Percentiles rank a stretch among this genome's conserved stretches.
Evolutionary conservation across 169 alveolate species (phyloP).

Genomic region (Theileria annulata): DNA sequence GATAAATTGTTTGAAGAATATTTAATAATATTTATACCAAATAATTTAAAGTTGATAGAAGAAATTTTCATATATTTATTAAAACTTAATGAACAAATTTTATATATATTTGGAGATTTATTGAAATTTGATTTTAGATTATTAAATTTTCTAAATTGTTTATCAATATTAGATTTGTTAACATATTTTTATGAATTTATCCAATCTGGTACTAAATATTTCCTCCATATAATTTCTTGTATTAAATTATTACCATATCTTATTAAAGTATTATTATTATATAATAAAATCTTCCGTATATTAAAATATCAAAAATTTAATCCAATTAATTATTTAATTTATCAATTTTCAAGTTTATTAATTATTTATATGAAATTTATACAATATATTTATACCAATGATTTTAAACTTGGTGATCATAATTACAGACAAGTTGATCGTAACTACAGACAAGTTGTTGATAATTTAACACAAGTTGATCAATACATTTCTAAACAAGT

Average conservation of each 20-base stretch:
- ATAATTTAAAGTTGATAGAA: slow-evolving; percentile 29
- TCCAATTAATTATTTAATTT: slow-evolving; percentile 34
- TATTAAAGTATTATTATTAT: slow-evolving; percentile 20
- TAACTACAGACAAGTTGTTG: too few species aligned
- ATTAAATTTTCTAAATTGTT: slow-evolving; percentile 40
- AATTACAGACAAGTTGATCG: too few species aligned
- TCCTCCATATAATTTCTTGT: slow-evolving; percentile 30
- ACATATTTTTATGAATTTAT: slow-evolving; percentile 46
- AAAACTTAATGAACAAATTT: slow-evolving; percentile 22
- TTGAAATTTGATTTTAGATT: slow-evolving; percentile 13
- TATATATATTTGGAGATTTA: slow-evolving; percentile 16
- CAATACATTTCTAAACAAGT: too few species aligned
- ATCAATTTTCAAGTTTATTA: slow-evolving; percentile 49
- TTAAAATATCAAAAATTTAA: slow-evolving; percentile 10
- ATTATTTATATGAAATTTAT: slow-evolving; percentile 30
- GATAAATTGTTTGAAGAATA: slow-evolving; percentile 10
- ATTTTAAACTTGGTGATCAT: neutral
- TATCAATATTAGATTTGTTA: slow-evolving; percentile 44
- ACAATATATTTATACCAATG: slow-evolving; percentile 18
- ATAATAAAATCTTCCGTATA: slow-evolving; percentile 23
- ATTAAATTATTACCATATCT: slow-evolving; percentile 43
- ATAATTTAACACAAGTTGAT: too few species aligned
- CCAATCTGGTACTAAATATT: slow-evolving; percentile 15
- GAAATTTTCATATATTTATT: slow-evolving; percentile 26
- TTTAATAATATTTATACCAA: slow-evolving; percentile 23